Percentiles rank a stretch among this genome's conserved stretches.
Evolutionary conservation across 208 protist species (phyloP).

Genomic region (Lotmaria passim): DNA sequence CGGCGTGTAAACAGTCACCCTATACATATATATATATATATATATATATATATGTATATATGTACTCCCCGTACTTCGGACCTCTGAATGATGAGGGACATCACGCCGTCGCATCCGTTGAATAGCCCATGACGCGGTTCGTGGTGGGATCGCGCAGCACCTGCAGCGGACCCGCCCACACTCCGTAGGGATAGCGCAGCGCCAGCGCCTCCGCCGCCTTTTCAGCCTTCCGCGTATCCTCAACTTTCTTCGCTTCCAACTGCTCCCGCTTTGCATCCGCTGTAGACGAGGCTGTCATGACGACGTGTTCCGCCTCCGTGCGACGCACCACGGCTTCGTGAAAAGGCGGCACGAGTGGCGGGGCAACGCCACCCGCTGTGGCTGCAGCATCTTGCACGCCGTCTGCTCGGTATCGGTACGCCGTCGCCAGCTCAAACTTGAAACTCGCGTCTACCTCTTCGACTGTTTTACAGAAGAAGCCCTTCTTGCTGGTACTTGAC

Average conservation of each 20-base stretch:
- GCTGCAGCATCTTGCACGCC: constrained; percentile 17
- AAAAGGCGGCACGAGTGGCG: constrained; percentile 45
- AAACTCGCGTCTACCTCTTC: not conserved
- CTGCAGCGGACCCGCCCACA: constrained; percentile 36
- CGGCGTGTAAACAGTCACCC: too few relatives aligned
- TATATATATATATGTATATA: too few relatives aligned
- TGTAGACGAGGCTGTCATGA: not conserved
- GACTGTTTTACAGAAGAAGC: not conserved
- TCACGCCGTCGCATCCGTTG: not conserved
- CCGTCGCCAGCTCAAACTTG: too few relatives aligned
- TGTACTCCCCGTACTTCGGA: too few relatives aligned
- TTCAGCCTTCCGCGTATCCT: not conserved
- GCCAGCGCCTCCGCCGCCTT: not conserved
- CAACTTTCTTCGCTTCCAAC: not conserved
- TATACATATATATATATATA: too few relatives aligned
- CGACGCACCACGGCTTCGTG: constrained; percentile 16
- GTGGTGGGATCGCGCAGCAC: constrained; percentile 43
- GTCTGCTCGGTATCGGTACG: constrained; percentile 10
- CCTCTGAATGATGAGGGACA: too few relatives aligned
- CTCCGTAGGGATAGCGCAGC: constrained; percentile 17
- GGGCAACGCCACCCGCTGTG: not conserved
- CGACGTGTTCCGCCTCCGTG: not conserved
- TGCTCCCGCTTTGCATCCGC: not conserved
- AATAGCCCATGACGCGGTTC: constrained; percentile 47
- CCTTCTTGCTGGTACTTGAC: too few relatives aligned